Percentiles rank a stretch among this genome's conserved stretches.
Conservation (phyloP, 202 grass and related monocot genomes). For the Saccharum hybrid region DNA sequence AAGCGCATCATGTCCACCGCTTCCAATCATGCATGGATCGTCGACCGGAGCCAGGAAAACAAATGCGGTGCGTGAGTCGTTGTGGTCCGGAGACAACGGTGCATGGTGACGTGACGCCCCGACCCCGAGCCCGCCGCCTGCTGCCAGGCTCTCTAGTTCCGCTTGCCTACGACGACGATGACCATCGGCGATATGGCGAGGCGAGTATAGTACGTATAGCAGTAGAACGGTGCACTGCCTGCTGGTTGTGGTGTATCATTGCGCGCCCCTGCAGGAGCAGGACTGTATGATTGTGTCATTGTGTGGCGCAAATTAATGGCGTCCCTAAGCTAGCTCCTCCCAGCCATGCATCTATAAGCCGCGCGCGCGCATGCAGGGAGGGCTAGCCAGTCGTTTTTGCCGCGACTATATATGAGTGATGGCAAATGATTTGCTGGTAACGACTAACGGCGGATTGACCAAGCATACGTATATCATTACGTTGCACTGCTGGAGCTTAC, state of each 20-base stretch:
- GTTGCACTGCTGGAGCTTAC: neutral
- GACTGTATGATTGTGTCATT: too few species aligned
- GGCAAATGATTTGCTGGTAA: neutral
- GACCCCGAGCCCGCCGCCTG: neutral
- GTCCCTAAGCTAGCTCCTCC: neutral
- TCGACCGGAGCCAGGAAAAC: neutral
- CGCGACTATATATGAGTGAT: too few species aligned
- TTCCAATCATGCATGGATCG: conserved; percentile 36
- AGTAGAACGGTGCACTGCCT: too few species aligned
- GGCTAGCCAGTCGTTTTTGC: too few species aligned
- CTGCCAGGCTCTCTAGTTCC: neutral
- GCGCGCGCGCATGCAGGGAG: too few species aligned
- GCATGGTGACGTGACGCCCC: conserved; percentile 17
- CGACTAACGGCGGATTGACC: neutral
- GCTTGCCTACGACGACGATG: neutral
- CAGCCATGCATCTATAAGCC: too few species aligned
- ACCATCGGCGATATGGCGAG: neutral
- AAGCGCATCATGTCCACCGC: too few species aligned
- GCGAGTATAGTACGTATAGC: too few species aligned
- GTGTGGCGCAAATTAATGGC: conserved; percentile 35
- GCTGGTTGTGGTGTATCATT: too few species aligned
- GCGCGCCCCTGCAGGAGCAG: too few species aligned
- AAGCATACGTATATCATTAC: neutral
- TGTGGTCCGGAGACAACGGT: neutral
- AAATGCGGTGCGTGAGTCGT: neutral